Percentiles rank a stretch among this genome's conserved stretches.
Evolutionary conservation across 371 early-diverging fungal genomes (phyloP).

Genomic region (Umbelopsis sp.): DNA sequence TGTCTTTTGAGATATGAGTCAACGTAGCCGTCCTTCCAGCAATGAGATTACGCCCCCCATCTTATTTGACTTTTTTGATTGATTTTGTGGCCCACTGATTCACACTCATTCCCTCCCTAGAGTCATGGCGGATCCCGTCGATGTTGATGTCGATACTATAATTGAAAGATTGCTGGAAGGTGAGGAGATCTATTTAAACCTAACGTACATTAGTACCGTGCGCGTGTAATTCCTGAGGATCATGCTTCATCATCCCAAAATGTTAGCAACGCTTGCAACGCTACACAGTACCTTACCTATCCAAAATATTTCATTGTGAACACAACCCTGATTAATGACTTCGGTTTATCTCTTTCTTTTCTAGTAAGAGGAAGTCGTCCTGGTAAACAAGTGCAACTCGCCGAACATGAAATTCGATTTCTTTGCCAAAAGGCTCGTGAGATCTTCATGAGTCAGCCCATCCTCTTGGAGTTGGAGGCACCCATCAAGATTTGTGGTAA

Average conservation of each 20-base stretch:
- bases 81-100: not conserved
- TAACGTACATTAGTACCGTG: not conserved
- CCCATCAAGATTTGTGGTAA: conserved; percentile 93
- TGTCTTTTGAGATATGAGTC: not conserved
- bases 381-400: conserved; percentile 83
- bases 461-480: conserved; percentile 94
- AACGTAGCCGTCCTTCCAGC: not conserved
- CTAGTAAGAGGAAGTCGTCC: conserved; percentile 93
- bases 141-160: conserved; percentile 41
- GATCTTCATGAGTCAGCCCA: conserved; percentile 92
- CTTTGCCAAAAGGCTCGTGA: conserved; percentile 90
- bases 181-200: conserved; percentile 17
- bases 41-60: conserved; percentile 4
- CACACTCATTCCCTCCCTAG: conserved; percentile 4
- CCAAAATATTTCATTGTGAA: not conserved
- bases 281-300: not conserved
- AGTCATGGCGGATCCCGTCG: conserved; percentile 25
- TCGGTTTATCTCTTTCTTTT: not conserved
- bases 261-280: not conserved
- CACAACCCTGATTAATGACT: not conserved
- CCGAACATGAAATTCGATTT: conserved; percentile 84
- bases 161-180: conserved; percentile 45
- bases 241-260: not conserved
- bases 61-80: not conserved
- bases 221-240: not conserved